Evolutionary conservation across 164 flowering plant species (phyloP), one percentile per base, ranked within the genome.

Genomic region (Platanus orientalis): DNA sequence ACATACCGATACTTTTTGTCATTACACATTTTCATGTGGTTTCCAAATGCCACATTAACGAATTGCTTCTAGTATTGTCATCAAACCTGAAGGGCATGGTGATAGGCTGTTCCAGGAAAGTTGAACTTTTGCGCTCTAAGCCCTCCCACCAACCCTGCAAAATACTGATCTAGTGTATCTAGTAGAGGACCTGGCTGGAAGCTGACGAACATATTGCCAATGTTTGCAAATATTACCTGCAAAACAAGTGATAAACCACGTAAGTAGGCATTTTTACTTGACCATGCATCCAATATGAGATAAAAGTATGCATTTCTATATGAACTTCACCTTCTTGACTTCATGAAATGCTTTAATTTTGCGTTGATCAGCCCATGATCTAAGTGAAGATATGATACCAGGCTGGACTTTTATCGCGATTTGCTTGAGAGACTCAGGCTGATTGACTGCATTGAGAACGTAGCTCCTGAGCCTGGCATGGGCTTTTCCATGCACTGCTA

Each of bases 91-190:
- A 75, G 59, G 24, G 80, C 84, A 56, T 64, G 75, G 53, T 66
- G 63, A 66, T 52, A 76, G 13, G 83, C 79, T 11, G 84, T 73
- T 34, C 88, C 88, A 9, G 88, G 88, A 56, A 76, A 17, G 23
- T 79, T 66, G 29, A 60, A 24, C 1, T 80, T 83, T 9, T 65
- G 68, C 16, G 84, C 78, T 75, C 88, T 78, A 1, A 83, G 12
- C 19, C 90, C 90, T 19, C 57, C 26, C 4, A 76, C 11, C 34
- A 80, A 0, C 2, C 80, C 83, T 6, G 10, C 14, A 63, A 74
- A 75, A 57, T 67, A 62, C 30, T 48, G 30, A 47, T 71, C 77
- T 19, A 80, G 64, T 7, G 55, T 61, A 10, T 75, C 78, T 23
- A 82, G 52, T 17, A 29, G n/a, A n/a, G 80, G 74, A 23, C 86